Conservation (phyloP, 352 stramenopile species). For the Phytophthora agathidicida region DNA sequence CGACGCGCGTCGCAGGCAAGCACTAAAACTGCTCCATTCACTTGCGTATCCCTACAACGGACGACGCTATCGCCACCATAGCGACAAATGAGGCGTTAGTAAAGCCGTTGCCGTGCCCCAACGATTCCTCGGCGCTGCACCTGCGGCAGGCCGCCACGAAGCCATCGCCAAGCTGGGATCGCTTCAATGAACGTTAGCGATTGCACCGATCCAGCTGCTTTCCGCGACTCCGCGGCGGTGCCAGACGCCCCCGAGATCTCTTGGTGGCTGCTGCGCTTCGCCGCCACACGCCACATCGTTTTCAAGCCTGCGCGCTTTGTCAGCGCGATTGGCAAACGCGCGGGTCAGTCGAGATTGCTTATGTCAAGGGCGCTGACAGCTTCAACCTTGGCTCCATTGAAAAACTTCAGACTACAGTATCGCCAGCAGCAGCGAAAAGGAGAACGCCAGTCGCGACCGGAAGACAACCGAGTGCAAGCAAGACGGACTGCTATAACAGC, state of each 20-base stretch:
- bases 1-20: neutral
- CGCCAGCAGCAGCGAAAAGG: too few relatives aligned
- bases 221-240: constrained; percentile 21
- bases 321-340: constrained; percentile 15
- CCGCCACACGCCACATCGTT: constrained; percentile 17
- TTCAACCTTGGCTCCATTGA: constrained; percentile 14
- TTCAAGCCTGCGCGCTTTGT: constrained; percentile 6
- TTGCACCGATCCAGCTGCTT: constrained; percentile 33
- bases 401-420: constrained; percentile 2
- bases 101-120: constrained; percentile 17
- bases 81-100: constrained; percentile 14
- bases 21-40: constrained; percentile 1
- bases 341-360: constrained; percentile 26
- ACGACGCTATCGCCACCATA: constrained; percentile 9
- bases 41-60: constrained; percentile 19
- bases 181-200: constrained; percentile 24
- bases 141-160: constrained; percentile 10
- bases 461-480: neutral
- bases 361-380: constrained; percentile 8
- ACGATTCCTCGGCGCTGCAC: constrained; percentile 10
- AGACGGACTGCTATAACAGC: neutral
- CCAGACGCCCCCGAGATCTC: constrained; percentile 22
- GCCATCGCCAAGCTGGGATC: constrained; percentile 11
- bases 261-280: constrained; percentile 12
- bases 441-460: constrained; percentile 1